Conservation (phyloP, 192 early-diverging fungal genomes). For the Neocallimastix lanati region DNA sequence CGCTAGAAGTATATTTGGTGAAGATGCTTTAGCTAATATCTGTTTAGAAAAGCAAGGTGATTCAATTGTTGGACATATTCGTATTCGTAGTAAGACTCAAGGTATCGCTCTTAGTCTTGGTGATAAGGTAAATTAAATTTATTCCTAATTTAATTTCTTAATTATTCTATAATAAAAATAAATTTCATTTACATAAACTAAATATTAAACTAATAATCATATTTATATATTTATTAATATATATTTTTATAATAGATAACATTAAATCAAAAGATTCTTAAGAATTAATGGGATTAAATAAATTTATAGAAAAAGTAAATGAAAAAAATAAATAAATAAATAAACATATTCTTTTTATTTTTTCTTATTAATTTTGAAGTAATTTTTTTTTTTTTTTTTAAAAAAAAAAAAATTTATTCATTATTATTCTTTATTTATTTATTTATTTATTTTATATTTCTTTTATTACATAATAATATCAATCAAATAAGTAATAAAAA, state of each 20-base stretch:
- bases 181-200: no score
- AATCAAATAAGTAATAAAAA: neutral
- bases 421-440: neutral
- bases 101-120: slow-evolving; percentile 92
- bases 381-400: no score
- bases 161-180: no score
- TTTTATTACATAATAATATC: neutral
- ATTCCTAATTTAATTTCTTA: no score
- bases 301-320: no score
- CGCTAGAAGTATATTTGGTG: slow-evolving; percentile 89
- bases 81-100: slow-evolving; percentile 95
- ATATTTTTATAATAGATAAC: neutral
- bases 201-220: no score
- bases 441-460: neutral
- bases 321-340: no score
- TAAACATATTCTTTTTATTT: neutral
- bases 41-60: slow-evolving; percentile 67
- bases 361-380: neutral
- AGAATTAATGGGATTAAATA: neutral
- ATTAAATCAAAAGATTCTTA: neutral
- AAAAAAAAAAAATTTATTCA: no score
- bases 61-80: slow-evolving; percentile 82
- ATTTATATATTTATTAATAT: no score
- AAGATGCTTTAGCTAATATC: slow-evolving; percentile 95
- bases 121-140: slow-evolving; percentile 5